Base-by-base conservation (phyloP, 139 green algal genomes). In the Coelastrella sp. region DNA sequence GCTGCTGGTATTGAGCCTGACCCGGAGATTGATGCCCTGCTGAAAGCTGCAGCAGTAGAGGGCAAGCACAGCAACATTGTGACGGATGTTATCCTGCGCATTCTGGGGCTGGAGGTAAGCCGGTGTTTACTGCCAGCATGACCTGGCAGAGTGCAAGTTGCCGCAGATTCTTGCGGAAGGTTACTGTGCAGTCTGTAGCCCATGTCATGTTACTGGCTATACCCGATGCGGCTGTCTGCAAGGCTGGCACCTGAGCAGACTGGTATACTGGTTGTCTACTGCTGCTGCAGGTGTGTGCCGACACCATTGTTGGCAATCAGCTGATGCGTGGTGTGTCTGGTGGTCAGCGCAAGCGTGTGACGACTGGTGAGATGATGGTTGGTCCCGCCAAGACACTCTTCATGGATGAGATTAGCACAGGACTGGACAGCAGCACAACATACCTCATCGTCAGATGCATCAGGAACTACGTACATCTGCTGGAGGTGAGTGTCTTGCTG, bases 311-410 rank as follows among this genome's bases (percentile, higher is more conserved):
- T n/a, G 96, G 96, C 3, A 95, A 97, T 83, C 85, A 91, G 78
- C 95, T 97, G 93, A 73, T 97, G 73, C 90, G 96, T 3, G 96
- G 96, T 80, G 92, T 98, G 79, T 96, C 91, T 61, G 96, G 96
- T 4, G 96, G 96, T 6, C 94, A 98, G 93, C 92, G 94, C 71
- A 96, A 97, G 90, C 93, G 96, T 57, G 93, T 98, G 20, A 97
- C 96, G 0, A 94, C 91, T n/a, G 94, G 92, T 54, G 96, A 98
- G 93, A 95, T 97, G 90, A 89, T 96, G 22, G 96, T 97, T 4
- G 94, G 93, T 0, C 91, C 92, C 5, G 79, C 77, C 6, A 81
- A 85, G 60, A 90, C 94, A 17, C 16, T 96, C n/a, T 89, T 96
- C 81, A 88, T 96, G 90, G 95, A 97, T 80, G 95, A 97, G 90